Evolutionary conservation across 148 eudicot species (phyloP).

Genomic region (Amaranthus palmeri): DNA sequence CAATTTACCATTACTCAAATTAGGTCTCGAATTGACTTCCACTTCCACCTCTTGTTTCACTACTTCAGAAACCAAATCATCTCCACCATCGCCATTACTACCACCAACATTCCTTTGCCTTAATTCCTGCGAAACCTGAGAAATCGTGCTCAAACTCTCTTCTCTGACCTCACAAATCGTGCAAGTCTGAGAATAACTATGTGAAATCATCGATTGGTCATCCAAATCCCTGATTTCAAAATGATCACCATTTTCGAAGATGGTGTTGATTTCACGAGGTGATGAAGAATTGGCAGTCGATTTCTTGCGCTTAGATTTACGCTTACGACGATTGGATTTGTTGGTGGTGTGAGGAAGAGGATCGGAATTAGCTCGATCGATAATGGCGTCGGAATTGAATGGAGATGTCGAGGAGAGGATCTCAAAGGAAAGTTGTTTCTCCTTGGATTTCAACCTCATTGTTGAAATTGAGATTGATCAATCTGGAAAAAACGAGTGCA

Average conservation of each 20-base stretch:
- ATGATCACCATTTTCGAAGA: conserved; percentile 23
- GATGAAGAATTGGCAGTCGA: conserved; percentile 5
- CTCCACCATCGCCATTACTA: conserved; percentile 12
- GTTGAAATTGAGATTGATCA: background rate
- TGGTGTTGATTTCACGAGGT: conserved; percentile 13
- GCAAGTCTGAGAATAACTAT: conserved; percentile 20
- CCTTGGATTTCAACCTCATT: conserved; percentile 54
- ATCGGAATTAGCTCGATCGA: conserved; percentile 47
- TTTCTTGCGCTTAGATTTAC: conserved; percentile 40
- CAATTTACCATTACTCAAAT: conserved; percentile 40
- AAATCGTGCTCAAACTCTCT: conserved; percentile 25
- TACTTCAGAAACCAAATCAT: conserved; percentile 1
- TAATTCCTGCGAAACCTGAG: conserved; percentile 37
- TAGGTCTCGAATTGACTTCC: conserved; percentile 25
- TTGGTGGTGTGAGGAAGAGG: conserved; percentile 10
- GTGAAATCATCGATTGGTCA: background rate
- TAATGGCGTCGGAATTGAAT: conserved; percentile 15
- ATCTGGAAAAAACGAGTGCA: too few species aligned
- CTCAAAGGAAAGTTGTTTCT: conserved; percentile 65
- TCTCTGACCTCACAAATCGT: conserved; percentile 26
- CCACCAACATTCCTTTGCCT: conserved; percentile 46
- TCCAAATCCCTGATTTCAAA: background rate
- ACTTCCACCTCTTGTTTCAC: conserved; percentile 21
- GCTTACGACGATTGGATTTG: conserved; percentile 32
- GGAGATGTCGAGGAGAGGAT: conserved; percentile 31